These are phyloP conservation scores for Nakaseomyces delphensis DNA, from an alignment of 1,139 yeast genomes.

Conservation along the genomic window DNA sequence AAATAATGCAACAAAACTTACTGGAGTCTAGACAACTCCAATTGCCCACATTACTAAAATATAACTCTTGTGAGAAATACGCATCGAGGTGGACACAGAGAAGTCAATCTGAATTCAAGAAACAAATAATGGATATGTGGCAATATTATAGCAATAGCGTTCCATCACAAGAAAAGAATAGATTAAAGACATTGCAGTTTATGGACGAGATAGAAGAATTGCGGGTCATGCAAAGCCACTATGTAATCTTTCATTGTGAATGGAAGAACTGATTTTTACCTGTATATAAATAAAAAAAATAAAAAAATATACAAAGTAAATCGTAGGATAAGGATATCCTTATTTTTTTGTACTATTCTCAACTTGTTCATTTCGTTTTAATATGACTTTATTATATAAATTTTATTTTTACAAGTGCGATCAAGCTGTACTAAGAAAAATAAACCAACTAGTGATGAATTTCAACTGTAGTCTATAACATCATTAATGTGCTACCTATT, in stretches of 20 bases:
- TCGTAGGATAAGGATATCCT: too few relatives aligned
- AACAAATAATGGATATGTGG: constrained; percentile 48
- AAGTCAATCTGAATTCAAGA: constrained; percentile 19
- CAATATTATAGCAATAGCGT: constrained; percentile 55
- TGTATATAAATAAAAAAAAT: too few relatives aligned
- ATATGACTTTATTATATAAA: too few relatives aligned
- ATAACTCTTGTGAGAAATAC: constrained; percentile 43
- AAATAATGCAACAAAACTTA: constrained; percentile 70
- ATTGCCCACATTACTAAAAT: constrained; percentile 51
- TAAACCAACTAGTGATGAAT: too few relatives aligned
- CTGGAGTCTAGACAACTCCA: constrained; percentile 57
- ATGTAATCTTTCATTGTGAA: constrained; percentile 41
- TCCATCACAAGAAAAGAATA: constrained; percentile 36
- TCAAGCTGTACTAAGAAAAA: too few relatives aligned
- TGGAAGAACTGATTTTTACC: constrained; percentile 19
- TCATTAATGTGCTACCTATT: neutral
- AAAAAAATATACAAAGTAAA: too few relatives aligned
- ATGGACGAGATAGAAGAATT: constrained; percentile 89
- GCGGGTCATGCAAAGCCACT: constrained; percentile 63
- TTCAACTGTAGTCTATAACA: too few relatives aligned
- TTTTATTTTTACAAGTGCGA: too few relatives aligned
- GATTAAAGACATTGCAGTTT: constrained; percentile 61
- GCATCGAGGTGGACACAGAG: constrained; percentile 32
- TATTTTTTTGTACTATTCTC: too few relatives aligned
- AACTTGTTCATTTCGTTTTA: too few relatives aligned